Evolutionary conservation across 345 rosid species (phyloP), one percentile per base, ranked within the genome.

Genomic region (Rhizophora apiculata): DNA sequence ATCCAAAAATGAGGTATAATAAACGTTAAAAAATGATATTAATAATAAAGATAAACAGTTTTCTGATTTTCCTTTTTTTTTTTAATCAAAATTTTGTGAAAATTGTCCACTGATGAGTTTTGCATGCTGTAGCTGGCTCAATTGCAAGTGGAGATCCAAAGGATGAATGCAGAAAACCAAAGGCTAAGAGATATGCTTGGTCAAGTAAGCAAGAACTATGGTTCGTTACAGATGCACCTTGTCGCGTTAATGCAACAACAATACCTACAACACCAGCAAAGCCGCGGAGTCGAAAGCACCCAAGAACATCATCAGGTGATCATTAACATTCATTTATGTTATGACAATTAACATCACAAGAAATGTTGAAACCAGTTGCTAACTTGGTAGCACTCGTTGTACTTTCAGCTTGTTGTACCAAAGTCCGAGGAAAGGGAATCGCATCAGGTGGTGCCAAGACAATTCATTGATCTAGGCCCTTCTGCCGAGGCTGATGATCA

Each of bases 161-260:
- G 78, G 53, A 86, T 86, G 92, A 90, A 84, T 11, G 60, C 71
- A 20, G 99, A 95, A 73, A 95, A 95, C 55, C 90, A 82, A 60
- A 86, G 72, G 84, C 68, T 95, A 26, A 89, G 52, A 79, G 97
- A 90, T 61, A 86, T 92, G 88, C 89, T 95, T 19, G 52, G 82
- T 72, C 91, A 92, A 83, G 96, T 92, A 2, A 72, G 72, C 67
- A 86, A 63, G 79, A 90, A 84, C 76, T 89, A 85, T 83, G 79
- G 63, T 76, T 75, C 91, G 19, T 72, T 95, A 21, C 89, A 90
- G 61, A 81, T 83, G 91, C 94, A 90, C 68, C 80, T 90, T 62
- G 69, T 86, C 20, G 67, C 90, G 11, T 63, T 87, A 27, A 81
- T 84, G 88, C 96, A 91, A 26, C 89, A 81, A 8, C 77, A 67